phyloP scores from a whole-genome alignment of 768 basidiomycete genomes.

The Russula sp. region DNA sequence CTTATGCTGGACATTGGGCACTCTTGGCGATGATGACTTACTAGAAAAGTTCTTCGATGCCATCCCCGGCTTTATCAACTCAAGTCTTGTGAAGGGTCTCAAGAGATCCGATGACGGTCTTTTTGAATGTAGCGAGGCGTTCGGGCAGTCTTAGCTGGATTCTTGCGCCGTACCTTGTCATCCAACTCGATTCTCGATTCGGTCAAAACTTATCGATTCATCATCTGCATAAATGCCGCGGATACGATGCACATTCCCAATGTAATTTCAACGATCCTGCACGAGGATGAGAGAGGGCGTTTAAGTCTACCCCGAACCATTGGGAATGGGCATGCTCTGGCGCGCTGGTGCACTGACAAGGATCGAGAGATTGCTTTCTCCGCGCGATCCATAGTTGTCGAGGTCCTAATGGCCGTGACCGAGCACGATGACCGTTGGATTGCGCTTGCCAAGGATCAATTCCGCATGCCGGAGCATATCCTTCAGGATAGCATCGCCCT shows the following conservation, averaged over 20 bases:
- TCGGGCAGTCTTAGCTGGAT: neutral
- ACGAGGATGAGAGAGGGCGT: neutral
- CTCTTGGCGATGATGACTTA: neutral
- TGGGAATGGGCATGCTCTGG: neutral
- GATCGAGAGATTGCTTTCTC: accelerated
- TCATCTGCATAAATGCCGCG: neutral
- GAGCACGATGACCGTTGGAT: neutral
- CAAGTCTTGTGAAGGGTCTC: neutral
- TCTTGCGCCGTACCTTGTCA: neutral
- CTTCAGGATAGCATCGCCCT: neutral
- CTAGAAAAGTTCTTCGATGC: neutral
- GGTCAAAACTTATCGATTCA: neutral
- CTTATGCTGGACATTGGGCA: neutral
- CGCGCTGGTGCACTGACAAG: neutral
- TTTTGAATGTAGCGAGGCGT: accelerated
- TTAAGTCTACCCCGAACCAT: neutral
- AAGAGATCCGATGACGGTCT: too few relatives aligned
- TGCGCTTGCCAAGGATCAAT: neutral
- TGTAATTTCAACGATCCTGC: too few relatives aligned
- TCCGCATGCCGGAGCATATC: neutral
- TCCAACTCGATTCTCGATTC: neutral
- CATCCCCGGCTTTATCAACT: neutral
- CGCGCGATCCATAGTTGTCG: neutral
- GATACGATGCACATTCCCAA: neutral
- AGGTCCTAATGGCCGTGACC: neutral